phyloP scores from a whole-genome alignment of 2,329 filamentous ascomycete genomes.

The Stagonosporopsis rhizophila region DNA sequence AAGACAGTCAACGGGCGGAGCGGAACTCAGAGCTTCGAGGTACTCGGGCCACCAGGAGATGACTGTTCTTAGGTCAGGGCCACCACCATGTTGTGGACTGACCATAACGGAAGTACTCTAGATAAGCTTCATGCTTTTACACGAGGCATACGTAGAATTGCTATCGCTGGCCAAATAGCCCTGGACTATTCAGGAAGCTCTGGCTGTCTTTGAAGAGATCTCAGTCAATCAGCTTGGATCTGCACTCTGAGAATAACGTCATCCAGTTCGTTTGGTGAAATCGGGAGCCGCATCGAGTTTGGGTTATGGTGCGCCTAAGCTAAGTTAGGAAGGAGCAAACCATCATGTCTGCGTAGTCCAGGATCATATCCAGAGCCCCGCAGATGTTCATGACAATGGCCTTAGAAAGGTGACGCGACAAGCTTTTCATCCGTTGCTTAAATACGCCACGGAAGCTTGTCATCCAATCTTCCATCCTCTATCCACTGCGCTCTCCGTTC shows the following conservation, averaged over 20 bases:
- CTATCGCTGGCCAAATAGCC: not conserved
- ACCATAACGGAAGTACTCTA: not conserved
- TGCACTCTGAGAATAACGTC: not conserved
- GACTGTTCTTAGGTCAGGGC: not conserved
- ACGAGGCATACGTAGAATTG: not conserved
- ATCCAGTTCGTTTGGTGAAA: conserved; percentile 2
- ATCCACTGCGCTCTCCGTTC: not conserved
- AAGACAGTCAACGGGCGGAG: conserved; percentile 4
- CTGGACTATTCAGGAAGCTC: conserved; percentile 7
- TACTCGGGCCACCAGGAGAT: conserved; percentile 16
- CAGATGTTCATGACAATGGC: conserved; percentile 20
- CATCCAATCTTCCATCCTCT: not conserved
- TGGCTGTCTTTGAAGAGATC: not conserved
- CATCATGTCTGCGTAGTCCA: conserved; percentile 4
- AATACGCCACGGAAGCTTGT: conserved; percentile 26
- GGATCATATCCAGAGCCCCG: conserved; percentile 7
- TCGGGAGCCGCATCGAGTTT: conserved; percentile 7
- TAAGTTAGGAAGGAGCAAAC: conserved; percentile 24
- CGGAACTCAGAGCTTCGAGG: conserved; percentile 32
- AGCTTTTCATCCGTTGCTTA: conserved; percentile 24
- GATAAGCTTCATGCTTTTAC: not conserved
- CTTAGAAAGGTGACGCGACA: conserved; percentile 10
- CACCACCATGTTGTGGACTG: too few relatives aligned
- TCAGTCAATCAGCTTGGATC: not conserved
- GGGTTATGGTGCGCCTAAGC: conserved; percentile 20